A percentile compares a stretch with the other conserved stretches of the same genome.
phyloP scores from a whole-genome alignment of 208 protist genomes.

The Leishmania gerbilli region DNA sequence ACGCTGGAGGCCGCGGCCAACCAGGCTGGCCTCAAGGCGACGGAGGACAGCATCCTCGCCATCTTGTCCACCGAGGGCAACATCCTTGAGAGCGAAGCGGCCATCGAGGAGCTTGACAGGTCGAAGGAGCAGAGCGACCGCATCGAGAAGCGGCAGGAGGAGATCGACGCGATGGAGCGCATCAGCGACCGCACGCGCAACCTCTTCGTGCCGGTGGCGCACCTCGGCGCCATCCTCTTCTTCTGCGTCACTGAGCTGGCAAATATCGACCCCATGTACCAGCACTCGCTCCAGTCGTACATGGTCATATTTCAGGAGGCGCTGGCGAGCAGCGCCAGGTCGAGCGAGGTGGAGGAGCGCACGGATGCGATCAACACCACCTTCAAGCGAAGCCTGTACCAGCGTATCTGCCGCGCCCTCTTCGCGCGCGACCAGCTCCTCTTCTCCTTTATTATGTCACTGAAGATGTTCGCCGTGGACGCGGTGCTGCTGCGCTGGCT shows the following conservation, averaged over 20 bases:
- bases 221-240: constrained; percentile 95
- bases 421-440: constrained; percentile 95
- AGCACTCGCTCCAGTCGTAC: constrained; percentile 97
- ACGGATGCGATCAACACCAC: constrained; percentile 82
- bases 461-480: constrained; percentile 93
- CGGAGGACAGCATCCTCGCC: constrained; percentile 92
- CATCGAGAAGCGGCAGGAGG: constrained; percentile 93
- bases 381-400: constrained; percentile 89
- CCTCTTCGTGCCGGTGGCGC: constrained; percentile 95
- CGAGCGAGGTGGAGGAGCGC: constrained; percentile 74
- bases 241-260: constrained; percentile 98
- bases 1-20: constrained; percentile 92
- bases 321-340: constrained; percentile 82
- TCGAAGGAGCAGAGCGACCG: constrained; percentile 96
- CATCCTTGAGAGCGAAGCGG: constrained; percentile 96
- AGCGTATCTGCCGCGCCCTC: constrained; percentile 90
- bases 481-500: constrained; percentile 89
- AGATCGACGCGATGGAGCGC: constrained; percentile 96
- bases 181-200: constrained; percentile 96
- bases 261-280: constrained; percentile 97
- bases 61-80: constrained; percentile 89
- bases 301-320: constrained; percentile 94
- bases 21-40: constrained; percentile 86
- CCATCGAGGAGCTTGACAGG: constrained; percentile 94
- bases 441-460: constrained; percentile 95